Conservation (phyloP, 129 eudicot species). For the Pittosporum tobira region DNA sequence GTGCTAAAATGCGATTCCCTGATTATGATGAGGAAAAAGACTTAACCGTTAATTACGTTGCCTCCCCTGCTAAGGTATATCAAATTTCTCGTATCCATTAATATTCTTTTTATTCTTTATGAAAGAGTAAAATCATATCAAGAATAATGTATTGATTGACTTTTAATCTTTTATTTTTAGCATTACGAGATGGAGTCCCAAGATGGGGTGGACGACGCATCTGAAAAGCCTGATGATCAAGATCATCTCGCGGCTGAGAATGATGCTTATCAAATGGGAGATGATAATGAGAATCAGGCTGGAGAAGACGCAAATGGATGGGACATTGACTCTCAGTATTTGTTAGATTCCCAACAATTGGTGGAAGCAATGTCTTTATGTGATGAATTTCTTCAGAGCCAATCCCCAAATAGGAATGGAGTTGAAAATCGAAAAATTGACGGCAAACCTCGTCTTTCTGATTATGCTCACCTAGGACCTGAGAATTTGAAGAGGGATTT, state of each 20-base stretch:
- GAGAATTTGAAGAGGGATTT: conserved; percentile 72
- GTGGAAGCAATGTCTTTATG: conserved; percentile 73
- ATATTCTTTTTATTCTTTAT: background rate
- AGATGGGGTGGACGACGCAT: conserved; percentile 22
- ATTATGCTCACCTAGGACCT: conserved; percentile 49
- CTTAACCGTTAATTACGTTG: conserved; percentile 3
- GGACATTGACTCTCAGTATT: conserved; percentile 59
- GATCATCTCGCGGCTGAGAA: conserved; percentile 14
- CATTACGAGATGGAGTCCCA: conserved; percentile 19
- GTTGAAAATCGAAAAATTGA: conserved; percentile 17
- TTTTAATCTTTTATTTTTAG: conserved; percentile 13
- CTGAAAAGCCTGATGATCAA: conserved; percentile 16
- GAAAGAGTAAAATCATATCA: too few species aligned
- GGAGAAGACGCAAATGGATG: conserved; percentile 48
- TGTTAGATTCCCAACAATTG: conserved; percentile 69
- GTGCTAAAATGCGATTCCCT: conserved; percentile 37
- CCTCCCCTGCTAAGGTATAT: conserved; percentile 38
- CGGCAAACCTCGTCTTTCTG: conserved; percentile 45
- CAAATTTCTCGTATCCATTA: background rate
- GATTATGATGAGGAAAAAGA: conserved; percentile 31
- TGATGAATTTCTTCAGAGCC: conserved; percentile 76
- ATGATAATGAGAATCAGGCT: conserved; percentile 27
- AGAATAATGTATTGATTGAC: too few species aligned
- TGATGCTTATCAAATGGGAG: conserved; percentile 18
- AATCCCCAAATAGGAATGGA: conserved; percentile 47